phyloP scores from a whole-genome alignment of 2,329 filamentous ascomycete genomes.

The Neurospora sp. region DNA sequence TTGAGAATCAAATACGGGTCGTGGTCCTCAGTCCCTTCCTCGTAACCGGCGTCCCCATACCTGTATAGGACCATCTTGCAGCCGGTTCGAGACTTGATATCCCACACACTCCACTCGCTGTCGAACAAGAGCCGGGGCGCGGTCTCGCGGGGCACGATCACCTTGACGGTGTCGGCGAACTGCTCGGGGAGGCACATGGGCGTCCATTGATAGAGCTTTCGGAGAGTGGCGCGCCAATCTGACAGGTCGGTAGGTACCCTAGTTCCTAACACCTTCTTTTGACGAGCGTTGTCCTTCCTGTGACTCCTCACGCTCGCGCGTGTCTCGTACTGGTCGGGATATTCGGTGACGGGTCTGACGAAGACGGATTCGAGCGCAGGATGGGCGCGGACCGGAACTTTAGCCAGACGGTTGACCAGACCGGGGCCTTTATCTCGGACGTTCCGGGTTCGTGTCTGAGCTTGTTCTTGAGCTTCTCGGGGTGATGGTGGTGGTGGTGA shows the following conservation, averaged over 20 bases:
- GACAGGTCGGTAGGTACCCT: slow-evolving; percentile 22
- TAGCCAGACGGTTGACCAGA: slow-evolving; percentile 16
- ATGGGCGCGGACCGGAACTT: slow-evolving; percentile 14
- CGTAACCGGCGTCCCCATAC: not conserved
- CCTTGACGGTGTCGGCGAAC: slow-evolving; percentile 16
- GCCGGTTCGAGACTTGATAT: slow-evolving; percentile 20
- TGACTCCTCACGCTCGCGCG: slow-evolving; percentile 14
- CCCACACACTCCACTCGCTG: slow-evolving; percentile 17
- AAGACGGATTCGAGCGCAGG: slow-evolving; percentile 18
- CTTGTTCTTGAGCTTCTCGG: not conserved
- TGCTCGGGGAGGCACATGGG: slow-evolving; percentile 7
- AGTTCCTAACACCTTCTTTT: slow-evolving; percentile 27
- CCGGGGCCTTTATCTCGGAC: not conserved
- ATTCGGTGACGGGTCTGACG: slow-evolving; percentile 16
- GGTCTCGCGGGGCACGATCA: slow-evolving; percentile 15
- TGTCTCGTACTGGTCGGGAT: slow-evolving; percentile 15
- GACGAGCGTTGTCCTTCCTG: slow-evolving; percentile 23
- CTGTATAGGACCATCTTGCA: slow-evolving; percentile 18
- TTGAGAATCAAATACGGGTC: slow-evolving; percentile 18
- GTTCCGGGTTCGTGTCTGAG: not conserved
- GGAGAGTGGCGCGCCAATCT: slow-evolving; percentile 32
- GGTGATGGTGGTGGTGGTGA: not conserved
- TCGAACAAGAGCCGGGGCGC: slow-evolving; percentile 12
- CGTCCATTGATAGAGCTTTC: slow-evolving; percentile 28
- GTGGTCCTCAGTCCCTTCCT: not conserved